phyloP scores from a whole-genome alignment of 345 rosid species.

The Bruguiera gymnorhiza region DNA sequence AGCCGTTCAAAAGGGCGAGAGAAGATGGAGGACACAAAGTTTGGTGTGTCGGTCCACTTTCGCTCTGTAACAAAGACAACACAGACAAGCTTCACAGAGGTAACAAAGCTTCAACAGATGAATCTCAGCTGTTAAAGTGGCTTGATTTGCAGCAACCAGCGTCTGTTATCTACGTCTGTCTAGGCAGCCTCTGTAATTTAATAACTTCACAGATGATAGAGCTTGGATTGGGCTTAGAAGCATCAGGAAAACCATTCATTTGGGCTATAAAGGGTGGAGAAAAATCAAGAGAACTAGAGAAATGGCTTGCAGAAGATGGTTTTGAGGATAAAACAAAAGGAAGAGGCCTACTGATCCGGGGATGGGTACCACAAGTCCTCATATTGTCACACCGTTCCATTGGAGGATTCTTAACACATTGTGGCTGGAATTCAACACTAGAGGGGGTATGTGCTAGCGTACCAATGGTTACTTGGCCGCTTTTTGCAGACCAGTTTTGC shows the following conservation, averaged over 20 bases:
- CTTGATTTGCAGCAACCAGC: conserved; percentile 32
- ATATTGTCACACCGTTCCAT: conserved; percentile 43
- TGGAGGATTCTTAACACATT: conserved; percentile 58
- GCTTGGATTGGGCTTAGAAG: conserved; percentile 47
- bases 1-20: conserved; percentile 25
- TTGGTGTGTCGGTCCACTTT: conserved; percentile 55
- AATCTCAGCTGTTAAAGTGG: conserved; percentile 36
- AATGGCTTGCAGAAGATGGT: conserved; percentile 34
- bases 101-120: conserved; percentile 20
- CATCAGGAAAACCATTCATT: conserved; percentile 42
- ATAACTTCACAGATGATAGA: conserved; percentile 35
- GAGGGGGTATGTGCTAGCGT: conserved; percentile 44
- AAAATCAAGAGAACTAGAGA: conserved; percentile 14
- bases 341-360: conserved; percentile 44
- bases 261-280: conserved; percentile 42
- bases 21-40: conserved; percentile 20
- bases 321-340: conserved; percentile 39
- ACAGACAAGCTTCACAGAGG: conserved; percentile 43
- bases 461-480: conserved; percentile 40
- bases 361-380: conserved; percentile 57
- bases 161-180: conserved; percentile 49
- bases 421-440: conserved; percentile 61
- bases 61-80: conserved; percentile 25
- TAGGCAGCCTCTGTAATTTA: conserved; percentile 43
- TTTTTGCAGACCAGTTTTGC: conserved; percentile 35